phyloP scores from a whole-genome alignment of 805 yeast species.

The Ogataea polymorpha region DNA sequence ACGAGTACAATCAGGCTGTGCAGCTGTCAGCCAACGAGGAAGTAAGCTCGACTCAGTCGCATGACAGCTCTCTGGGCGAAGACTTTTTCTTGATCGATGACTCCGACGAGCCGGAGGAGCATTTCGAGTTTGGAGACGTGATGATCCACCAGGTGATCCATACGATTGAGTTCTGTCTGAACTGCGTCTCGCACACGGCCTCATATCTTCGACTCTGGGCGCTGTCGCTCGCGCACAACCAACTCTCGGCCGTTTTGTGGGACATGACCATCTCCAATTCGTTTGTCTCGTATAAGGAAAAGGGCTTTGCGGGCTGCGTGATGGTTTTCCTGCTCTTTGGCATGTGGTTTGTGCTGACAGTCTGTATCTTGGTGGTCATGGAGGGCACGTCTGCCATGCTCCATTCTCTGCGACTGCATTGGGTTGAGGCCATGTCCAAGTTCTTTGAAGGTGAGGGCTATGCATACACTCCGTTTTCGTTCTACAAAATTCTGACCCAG shows the following conservation, averaged over 20 bases:
- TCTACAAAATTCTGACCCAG: conserved; percentile 32
- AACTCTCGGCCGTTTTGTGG: conserved; percentile 71
- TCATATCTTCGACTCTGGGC: conserved; percentile 80
- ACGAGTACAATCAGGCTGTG: conserved; percentile 27
- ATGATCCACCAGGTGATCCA: conserved; percentile 79
- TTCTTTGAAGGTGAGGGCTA: conserved; percentile 76
- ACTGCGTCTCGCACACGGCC: conserved; percentile 78
- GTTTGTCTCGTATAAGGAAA: conserved; percentile 42
- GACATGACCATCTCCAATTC: conserved; percentile 68
- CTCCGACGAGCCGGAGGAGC: conserved; percentile 40
- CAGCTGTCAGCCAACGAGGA: conserved; percentile 29
- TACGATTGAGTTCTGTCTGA: conserved; percentile 75
- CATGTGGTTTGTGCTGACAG: conserved; percentile 73
- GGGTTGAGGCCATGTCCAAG: conserved; percentile 83
- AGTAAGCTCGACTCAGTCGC: conserved; percentile 18
- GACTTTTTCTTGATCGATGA: conserved; percentile 26
- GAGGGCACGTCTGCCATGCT: conserved; percentile 86
- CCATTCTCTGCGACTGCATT: conserved; percentile 71
- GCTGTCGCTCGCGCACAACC: conserved; percentile 76
- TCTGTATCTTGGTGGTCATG: conserved; percentile 68
- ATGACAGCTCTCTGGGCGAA: conserved; percentile 27
- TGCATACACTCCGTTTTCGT: conserved; percentile 62
- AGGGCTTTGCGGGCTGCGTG: conserved; percentile 52
- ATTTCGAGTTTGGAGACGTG: conserved; percentile 57
- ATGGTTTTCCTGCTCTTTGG: conserved; percentile 62